These are phyloP conservation scores for Saccharomycopsis hybrid DNA, from an alignment of 1,139 yeast species.

Conservation along the genomic window DNA sequence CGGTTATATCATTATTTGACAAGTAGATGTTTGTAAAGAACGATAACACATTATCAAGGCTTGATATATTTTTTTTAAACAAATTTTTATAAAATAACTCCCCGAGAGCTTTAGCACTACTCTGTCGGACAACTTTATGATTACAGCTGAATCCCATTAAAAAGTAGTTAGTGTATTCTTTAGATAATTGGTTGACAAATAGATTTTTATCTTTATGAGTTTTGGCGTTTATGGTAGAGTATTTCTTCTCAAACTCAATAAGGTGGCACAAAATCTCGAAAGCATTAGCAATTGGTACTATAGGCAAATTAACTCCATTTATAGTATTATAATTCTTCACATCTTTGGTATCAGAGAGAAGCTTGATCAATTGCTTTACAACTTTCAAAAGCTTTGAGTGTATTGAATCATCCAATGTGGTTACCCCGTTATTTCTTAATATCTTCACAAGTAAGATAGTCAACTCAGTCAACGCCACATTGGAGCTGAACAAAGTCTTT, in stretches of 20 bases:
- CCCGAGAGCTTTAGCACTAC: constrained; percentile 30
- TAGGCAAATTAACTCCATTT: constrained; percentile 16
- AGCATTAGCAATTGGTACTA: constrained; percentile 16
- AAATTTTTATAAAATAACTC: constrained; percentile 29
- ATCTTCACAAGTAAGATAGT: constrained; percentile 8
- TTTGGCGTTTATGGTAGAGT: constrained; percentile 4
- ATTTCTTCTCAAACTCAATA: constrained; percentile 13
- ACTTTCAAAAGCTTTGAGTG: constrained; percentile 14
- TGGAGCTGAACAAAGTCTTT: constrained; percentile 2
- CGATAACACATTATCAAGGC: constrained; percentile 24
- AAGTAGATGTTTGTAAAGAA: constrained; percentile 27
- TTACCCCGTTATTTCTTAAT: constrained; percentile 11
- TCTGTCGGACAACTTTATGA: constrained; percentile 28
- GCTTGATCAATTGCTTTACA: constrained; percentile 17
- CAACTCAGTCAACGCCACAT: constrained; percentile 6
- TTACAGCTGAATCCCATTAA: constrained; percentile 21
- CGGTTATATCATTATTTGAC: constrained; percentile 27
- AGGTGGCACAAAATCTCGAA: constrained; percentile 16
- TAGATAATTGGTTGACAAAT: constrained; percentile 14
- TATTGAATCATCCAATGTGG: constrained; percentile 11
- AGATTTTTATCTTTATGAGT: constrained; percentile 17
- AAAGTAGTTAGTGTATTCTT: constrained; percentile 19
- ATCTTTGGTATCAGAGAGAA: constrained; percentile 14
- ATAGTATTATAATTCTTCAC: constrained; percentile 14
- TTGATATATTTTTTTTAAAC: constrained; percentile 20